Percentiles rank a stretch among this genome's conserved stretches.
phyloP scores from a whole-genome alignment of 2,329 filamentous ascomycete genomes.

The Calycina marina region DNA sequence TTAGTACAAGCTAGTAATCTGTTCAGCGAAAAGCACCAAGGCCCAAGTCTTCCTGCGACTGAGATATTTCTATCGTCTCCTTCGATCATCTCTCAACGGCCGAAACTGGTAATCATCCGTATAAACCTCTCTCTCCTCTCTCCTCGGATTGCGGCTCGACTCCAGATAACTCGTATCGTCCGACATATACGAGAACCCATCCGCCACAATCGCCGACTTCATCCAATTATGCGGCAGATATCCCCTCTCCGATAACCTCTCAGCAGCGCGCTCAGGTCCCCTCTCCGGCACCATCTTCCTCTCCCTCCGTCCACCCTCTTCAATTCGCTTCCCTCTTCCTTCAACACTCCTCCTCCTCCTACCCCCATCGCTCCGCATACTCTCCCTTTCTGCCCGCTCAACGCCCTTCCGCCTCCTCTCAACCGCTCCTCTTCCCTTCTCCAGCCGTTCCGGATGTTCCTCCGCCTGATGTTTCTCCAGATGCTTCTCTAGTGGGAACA shows the following conservation, averaged over 20 bases:
- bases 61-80: too few relatives aligned
- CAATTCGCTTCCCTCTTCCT: not conserved
- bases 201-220: not conserved
- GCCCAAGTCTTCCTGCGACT: too few relatives aligned
- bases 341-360: conserved; percentile 1
- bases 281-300: not conserved
- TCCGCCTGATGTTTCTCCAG: conserved; percentile 5
- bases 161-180: too few relatives aligned
- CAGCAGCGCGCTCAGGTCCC: not conserved
- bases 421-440: conserved; percentile 1
- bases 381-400: not conserved
- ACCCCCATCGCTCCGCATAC: not conserved
- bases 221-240: not conserved
- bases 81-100: not conserved
- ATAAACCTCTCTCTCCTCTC: not conserved
- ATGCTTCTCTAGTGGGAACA: conserved; percentile 7
- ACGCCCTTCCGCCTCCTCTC: conserved; percentile 1
- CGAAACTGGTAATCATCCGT: not conserved
- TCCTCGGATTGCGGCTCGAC: too few relatives aligned
- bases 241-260: not conserved
- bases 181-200: not conserved
- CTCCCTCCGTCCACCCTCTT: conserved; percentile 1
- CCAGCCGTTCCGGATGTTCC: conserved; percentile 1
- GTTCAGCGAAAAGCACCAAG: too few relatives aligned
- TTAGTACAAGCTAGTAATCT: too few relatives aligned